Evolutionary conservation across 176 grass and related monocot genomes (phyloP).

Genomic region (Phyllostachys edulis): DNA sequence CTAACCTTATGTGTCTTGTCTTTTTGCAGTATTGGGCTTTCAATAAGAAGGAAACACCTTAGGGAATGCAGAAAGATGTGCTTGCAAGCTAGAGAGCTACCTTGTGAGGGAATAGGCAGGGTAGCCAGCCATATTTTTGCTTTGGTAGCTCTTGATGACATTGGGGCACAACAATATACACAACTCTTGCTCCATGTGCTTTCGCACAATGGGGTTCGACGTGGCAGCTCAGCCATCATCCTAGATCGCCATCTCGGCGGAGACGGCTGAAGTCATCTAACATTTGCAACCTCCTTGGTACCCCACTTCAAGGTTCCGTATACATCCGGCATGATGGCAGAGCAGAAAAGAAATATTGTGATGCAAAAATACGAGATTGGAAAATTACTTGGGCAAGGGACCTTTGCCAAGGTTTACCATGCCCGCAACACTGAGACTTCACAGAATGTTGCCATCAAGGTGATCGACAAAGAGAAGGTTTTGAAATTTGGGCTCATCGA

Average conservation of each 20-base stretch:
- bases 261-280: constrained; percentile 72
- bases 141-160: constrained; percentile 68
- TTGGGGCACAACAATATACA: constrained; percentile 38
- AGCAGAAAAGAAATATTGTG: constrained; percentile 66
- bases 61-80: constrained; percentile 99
- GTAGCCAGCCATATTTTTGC: constrained; percentile 18
- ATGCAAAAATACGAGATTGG: constrained; percentile 84
- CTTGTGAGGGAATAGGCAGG: constrained; percentile 53
- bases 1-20: background rate
- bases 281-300: background rate
- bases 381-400: constrained; percentile 81
- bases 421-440: constrained; percentile 62
- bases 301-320: background rate
- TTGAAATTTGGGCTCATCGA: constrained; percentile 82
- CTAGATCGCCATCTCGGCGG: constrained; percentile 69
- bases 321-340: constrained; percentile 36
- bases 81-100: constrained; percentile 79
- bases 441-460: constrained; percentile 85
- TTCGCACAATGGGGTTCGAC: constrained; percentile 64
- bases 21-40: background rate
- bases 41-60: constrained; percentile 48
- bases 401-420: constrained; percentile 97
- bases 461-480: constrained; percentile 95
- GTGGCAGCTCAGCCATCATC: constrained; percentile 56
- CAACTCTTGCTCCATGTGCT: constrained; percentile 54